A percentile compares a stretch with the other conserved stretches of the same genome.
These are phyloP conservation scores for Metarhizium sp. DNA, from an alignment of 2,329 filamentous ascomycete genomes.

Conservation along the genomic window DNA sequence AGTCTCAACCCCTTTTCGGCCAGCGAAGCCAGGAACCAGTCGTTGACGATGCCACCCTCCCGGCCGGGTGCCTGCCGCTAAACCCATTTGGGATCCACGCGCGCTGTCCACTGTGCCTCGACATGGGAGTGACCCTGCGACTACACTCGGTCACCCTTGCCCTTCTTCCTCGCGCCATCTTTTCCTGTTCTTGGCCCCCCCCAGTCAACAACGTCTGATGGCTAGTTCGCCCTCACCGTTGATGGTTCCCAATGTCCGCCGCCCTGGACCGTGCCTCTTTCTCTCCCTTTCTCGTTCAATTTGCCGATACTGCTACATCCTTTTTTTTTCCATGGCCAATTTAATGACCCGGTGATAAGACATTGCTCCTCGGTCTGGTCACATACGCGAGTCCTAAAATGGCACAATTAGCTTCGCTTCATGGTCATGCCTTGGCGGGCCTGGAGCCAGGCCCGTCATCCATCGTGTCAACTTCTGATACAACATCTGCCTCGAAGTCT, in stretches of 20 bases:
- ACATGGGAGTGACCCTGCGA: neutral
- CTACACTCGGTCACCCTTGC: neutral
- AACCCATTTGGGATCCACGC: neutral
- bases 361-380: conserved; percentile 9
- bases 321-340: conserved; percentile 9
- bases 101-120: neutral
- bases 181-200: neutral
- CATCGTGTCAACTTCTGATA: conserved; percentile 22
- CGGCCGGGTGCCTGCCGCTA: conserved; percentile 6
- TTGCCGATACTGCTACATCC: conserved; percentile 7
- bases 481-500: conserved; percentile 24
- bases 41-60: neutral
- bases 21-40: neutral
- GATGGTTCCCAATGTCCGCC: conserved; percentile 3
- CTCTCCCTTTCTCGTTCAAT: conserved; percentile 3
- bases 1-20: neutral
- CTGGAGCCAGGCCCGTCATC: conserved; percentile 4
- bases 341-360: conserved; percentile 11
- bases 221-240: conserved; percentile 1
- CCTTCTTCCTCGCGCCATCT: neutral
- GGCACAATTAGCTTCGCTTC: conserved; percentile 12
- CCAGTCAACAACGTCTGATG: neutral
- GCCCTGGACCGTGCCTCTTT: neutral
- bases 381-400: conserved; percentile 12
- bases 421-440: neutral